These are phyloP conservation scores for Tuber borchii DNA, from an alignment of 495 filamentous ascomycete species.

Conservation along the genomic window DNA sequence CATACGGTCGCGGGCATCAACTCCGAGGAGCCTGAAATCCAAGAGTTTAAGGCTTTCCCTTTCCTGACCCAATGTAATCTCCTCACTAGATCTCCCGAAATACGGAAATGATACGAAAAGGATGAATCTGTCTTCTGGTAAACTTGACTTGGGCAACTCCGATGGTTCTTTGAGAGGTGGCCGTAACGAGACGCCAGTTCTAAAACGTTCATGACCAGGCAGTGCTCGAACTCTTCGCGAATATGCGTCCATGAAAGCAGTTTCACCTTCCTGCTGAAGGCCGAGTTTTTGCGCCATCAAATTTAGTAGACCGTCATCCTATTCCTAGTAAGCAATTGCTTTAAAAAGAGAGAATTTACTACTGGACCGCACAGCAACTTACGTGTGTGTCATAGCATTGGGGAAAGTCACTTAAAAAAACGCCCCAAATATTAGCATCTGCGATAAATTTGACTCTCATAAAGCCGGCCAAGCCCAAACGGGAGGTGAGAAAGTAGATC, in stretches of 20 bases:
- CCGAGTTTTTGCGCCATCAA: neutral
- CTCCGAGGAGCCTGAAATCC: no score
- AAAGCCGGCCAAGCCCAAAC: no score
- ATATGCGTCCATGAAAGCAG: neutral
- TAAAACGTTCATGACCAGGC: neutral
- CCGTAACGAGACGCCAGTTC: neutral
- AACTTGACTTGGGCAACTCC: no score
- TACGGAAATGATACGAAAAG: no score
- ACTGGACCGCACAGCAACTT: neutral
- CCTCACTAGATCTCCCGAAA: no score
- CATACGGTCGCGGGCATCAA: no score
- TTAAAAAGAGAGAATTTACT: neutral
- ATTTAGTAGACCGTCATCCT: neutral
- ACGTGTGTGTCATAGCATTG: neutral
- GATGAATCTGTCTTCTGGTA: no score
- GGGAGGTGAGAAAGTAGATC: no score
- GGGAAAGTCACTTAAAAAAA: neutral
- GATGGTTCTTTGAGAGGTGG: no score
- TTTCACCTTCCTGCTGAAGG: neutral
- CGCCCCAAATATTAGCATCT: neutral
- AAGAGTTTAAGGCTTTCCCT: no score
- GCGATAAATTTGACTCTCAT: no score
- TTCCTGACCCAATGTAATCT: no score
- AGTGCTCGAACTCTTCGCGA: neutral
- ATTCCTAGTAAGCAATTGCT: neutral